These are phyloP conservation scores for Phytophthora syringae DNA, from an alignment of 352 stramenopile species.

Conservation along the genomic window DNA sequence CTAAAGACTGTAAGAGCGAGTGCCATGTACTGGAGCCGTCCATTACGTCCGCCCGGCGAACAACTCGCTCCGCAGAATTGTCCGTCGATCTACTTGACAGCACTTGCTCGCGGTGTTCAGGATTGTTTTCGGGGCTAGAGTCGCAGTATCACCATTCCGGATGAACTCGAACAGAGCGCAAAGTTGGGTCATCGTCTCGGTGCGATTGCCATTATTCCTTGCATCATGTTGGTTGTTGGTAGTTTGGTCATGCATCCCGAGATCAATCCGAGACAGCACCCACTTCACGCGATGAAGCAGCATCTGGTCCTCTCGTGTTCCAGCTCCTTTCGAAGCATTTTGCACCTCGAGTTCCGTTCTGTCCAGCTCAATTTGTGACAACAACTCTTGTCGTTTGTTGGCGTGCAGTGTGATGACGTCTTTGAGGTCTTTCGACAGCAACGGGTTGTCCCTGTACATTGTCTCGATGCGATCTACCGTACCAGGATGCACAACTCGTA, in stretches of 20 bases:
- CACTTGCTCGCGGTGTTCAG: conserved; percentile 35
- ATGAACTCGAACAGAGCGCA: conserved; percentile 84
- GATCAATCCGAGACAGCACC: conserved; percentile 73
- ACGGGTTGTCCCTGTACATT: conserved; percentile 67
- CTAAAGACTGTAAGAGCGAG: conserved; percentile 63
- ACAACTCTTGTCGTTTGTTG: conserved; percentile 51
- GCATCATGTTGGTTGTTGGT: conserved; percentile 19
- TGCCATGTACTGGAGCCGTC: conserved; percentile 53
- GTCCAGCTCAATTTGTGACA: conserved; percentile 64
- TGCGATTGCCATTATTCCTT: conserved; percentile 11
- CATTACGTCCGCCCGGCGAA: conserved; percentile 49
- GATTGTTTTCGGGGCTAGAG: conserved; percentile 63
- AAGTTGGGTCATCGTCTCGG: conserved; percentile 58
- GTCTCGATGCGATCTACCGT: conserved; percentile 72
- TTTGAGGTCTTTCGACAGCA: conserved; percentile 70
- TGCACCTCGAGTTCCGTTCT: conserved; percentile 64
- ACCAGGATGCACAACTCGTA: conserved; percentile 71
- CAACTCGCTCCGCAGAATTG: conserved; percentile 16
- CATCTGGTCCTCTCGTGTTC: conserved; percentile 58
- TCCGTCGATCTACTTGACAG: conserved; percentile 6
- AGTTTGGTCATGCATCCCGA: conserved; percentile 31
- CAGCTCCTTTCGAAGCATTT: conserved; percentile 31
- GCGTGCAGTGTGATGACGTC: conserved; percentile 61
- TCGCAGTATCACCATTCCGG: conserved; percentile 51
- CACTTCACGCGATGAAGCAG: conserved; percentile 80